Evolutionary conservation across 164 flowering plant genomes (phyloP), one percentile per base, ranked within the genome.

Genomic region (Magnolia changhungtana): DNA sequence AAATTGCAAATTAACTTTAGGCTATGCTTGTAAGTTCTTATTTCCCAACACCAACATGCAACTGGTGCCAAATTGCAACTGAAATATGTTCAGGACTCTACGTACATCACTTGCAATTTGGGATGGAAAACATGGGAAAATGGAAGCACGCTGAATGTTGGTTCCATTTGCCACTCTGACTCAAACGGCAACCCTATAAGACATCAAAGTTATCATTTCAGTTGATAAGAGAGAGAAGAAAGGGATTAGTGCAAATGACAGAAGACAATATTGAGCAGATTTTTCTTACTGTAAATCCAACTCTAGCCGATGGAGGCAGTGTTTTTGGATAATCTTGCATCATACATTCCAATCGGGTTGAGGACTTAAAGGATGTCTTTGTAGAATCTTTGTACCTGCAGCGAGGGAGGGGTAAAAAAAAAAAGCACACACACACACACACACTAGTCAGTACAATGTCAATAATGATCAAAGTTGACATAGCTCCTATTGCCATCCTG

Each of bases 321-420:
- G 98, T 88, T 84, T 92, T 96, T 23, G 99, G 99, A 84, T 96
- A 96, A 81, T 96, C 98, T 86, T 96, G 98, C 99, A 96, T 96
- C 99, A 96, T 96, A 78, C 99, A 96, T 80, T 96, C 99, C 80
- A 96, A 85, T 65, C 99, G 86, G 76, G 99, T 96, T 20, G 99
- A 92, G 52, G 99, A 96, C 85, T 96, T 96, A 71, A 96, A 96
- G 61, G 94, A 86, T 75, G 92, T 91, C 81, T 90, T 96, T 77
- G 85, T 91, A 20, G 97, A 82, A 89, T 94, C 98, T 84, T 91
- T 91, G 76, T 94, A 96, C 78, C 99, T 96, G 87, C 29, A 85
- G 37, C 7, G 74, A 68, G 64, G 7, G 13, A 73, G 1, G 14
- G 61, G 8, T 3, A 71, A 3, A 55, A 55, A 13, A 55, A 2